Evolutionary conservation across 2,329 filamentous ascomycete genomes (phyloP).

Genomic region (Coleophoma eucalyptorum): DNA sequence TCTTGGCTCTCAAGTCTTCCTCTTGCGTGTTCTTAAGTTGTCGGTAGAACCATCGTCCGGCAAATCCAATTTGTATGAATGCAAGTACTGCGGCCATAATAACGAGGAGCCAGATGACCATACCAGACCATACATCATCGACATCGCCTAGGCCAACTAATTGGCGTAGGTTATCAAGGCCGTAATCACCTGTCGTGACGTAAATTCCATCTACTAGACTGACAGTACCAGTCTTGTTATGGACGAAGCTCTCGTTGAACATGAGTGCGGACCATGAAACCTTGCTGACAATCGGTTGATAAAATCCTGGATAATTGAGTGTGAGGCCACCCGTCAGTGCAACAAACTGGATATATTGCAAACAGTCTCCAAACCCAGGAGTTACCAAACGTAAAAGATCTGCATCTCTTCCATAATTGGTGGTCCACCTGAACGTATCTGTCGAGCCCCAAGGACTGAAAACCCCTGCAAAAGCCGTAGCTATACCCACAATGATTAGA

Average conservation of each 20-base stretch:
- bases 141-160: conserved; percentile 74
- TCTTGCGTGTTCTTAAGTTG: conserved; percentile 68
- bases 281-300: conserved; percentile 86
- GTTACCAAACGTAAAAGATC: conserved; percentile 90
- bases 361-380: conserved; percentile 91
- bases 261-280: conserved; percentile 85
- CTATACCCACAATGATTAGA: conserved; percentile 73
- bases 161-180: conserved; percentile 75
- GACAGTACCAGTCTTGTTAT: conserved; percentile 58
- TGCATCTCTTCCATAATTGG: conserved; percentile 92
- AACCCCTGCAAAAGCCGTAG: conserved; percentile 79
- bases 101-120: conserved; percentile 85
- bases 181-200: conserved; percentile 70
- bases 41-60: conserved; percentile 72
- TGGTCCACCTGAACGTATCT: conserved; percentile 93
- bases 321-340: conserved; percentile 83
- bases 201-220: conserved; percentile 85
- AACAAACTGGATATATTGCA: conserved; percentile 95
- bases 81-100: conserved; percentile 66
- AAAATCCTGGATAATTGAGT: conserved; percentile 89
- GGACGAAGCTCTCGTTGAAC: conserved; percentile 89
- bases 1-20: conserved; percentile 87
- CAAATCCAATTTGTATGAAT: conserved; percentile 73
- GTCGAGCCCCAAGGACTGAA: conserved; percentile 92
- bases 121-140: conserved; percentile 87